Evolutionary conservation across 2,329 filamentous ascomycete genomes (phyloP).

Genomic region (Cercospora nicotianae): DNA sequence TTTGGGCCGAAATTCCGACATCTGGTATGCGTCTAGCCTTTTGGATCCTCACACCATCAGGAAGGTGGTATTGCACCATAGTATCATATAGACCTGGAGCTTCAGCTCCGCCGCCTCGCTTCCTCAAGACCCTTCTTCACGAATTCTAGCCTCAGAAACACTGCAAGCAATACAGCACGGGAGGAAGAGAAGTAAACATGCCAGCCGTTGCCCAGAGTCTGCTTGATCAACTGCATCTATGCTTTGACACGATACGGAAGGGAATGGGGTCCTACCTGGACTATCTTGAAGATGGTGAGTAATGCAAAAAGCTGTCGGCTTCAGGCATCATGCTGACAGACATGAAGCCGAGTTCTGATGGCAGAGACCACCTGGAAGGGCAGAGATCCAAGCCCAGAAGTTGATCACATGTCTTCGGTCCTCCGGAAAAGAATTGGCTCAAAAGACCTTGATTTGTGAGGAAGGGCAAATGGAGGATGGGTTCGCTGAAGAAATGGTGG

Average conservation of each 20-base stretch:
- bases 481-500: neutral
- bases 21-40: neutral
- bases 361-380: too few species aligned
- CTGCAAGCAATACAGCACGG: neutral
- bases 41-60: constrained; percentile 1
- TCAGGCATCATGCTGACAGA: neutral
- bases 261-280: neutral
- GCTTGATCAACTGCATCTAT: constrained; percentile 1
- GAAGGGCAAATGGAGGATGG: neutral
- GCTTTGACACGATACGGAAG: constrained; percentile 1
- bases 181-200: neutral
- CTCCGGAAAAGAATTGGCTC: neutral
- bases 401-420: neutral
- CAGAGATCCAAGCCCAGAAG: neutral
- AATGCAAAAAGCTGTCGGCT: neutral
- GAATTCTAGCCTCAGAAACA: neutral
- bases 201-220: constrained; percentile 6
- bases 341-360: constrained; percentile 1
- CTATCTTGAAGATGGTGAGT: constrained; percentile 8
- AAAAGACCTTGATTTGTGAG: neutral
- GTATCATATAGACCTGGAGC: neutral
- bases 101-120: neutral
- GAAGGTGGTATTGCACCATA: neutral
- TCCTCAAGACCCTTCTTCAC: neutral
- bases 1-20: constrained; percentile 2